These are phyloP conservation scores for Pseudodiploospora longispora DNA, from an alignment of 2,329 filamentous ascomycete species.

Conservation along the genomic window DNA sequence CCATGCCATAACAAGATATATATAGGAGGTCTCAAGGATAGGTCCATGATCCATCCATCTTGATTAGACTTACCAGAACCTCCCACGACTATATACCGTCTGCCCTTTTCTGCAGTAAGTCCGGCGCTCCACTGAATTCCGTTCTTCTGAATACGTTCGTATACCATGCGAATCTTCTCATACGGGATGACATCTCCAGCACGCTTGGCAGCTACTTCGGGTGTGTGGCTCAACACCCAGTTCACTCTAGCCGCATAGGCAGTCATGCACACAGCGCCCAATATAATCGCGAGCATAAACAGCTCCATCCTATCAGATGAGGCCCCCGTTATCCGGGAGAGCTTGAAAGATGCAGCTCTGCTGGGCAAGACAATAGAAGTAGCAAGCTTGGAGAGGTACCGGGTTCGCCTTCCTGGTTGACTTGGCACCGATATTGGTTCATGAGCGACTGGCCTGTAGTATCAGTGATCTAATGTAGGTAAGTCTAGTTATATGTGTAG, in stretches of 20 bases:
- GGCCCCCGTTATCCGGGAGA: no score
- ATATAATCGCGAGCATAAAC: not conserved
- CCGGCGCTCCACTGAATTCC: constrained; percentile 30
- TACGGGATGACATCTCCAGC: constrained; percentile 26
- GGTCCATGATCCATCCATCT: no score
- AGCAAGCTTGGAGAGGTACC: no score
- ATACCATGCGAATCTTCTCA: constrained; percentile 26
- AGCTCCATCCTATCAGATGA: no score
- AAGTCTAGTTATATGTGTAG: no score
- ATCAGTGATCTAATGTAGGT: no score
- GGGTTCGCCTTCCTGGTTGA: no score
- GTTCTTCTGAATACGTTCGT: constrained; percentile 23
- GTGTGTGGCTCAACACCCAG: constrained; percentile 25
- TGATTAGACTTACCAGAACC: constrained; percentile 32
- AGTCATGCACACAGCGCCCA: constrained; percentile 10
- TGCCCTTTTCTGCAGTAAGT: constrained; percentile 30
- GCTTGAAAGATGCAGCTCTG: no score
- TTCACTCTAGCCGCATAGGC: constrained; percentile 27
- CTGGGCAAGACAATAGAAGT: no score
- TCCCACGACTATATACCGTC: constrained; percentile 38
- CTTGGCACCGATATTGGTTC: no score
- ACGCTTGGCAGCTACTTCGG: constrained; percentile 24
- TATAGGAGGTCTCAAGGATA: not conserved
- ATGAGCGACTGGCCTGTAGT: no score
- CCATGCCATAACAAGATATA: not conserved